Evolutionary conservation across 139 green algal species (phyloP).

Genomic region (Micractinium conductrix): DNA sequence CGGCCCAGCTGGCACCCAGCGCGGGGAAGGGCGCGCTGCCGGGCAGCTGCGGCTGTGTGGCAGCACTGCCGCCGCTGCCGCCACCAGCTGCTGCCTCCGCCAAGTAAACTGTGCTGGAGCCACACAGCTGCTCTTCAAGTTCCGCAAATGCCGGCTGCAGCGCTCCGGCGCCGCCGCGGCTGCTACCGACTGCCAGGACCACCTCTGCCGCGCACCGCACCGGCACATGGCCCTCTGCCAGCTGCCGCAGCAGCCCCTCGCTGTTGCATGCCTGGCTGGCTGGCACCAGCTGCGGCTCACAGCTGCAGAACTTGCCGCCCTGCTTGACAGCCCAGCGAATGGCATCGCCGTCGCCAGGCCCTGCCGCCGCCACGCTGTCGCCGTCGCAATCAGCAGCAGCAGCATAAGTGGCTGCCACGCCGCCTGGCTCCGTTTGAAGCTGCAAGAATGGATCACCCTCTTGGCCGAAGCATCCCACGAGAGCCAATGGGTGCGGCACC

Average conservation of each 20-base stretch:
- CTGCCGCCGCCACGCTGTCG: not conserved
- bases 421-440: not conserved
- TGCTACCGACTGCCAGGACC: conserved; percentile 15
- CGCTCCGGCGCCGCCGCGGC: not conserved
- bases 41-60: not conserved
- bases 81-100: not conserved
- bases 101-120: not conserved
- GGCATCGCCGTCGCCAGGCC: not conserved
- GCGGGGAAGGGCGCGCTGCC: not conserved
- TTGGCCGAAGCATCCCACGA: conserved; percentile 9
- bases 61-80: not conserved
- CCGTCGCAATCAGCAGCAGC: not conserved
- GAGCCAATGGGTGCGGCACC: conserved; percentile 15
- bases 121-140: conserved; percentile 25
- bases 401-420: not conserved
- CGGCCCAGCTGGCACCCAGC: conserved; percentile 32
- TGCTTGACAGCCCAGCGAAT: conserved; percentile 2
- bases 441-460: not conserved
- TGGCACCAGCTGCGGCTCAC: not conserved
- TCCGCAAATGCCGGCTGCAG: conserved; percentile 2
- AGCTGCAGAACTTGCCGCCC: not conserved
- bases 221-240: conserved; percentile 16
- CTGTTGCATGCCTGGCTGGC: not conserved
- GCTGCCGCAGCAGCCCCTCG: not conserved
- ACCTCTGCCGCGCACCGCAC: conserved; percentile 20